A percentile compares a stretch with the other conserved stretches of the same genome.
Conservation (phyloP, 805 yeast genomes). For the Schwanniomyces sp. region DNA sequence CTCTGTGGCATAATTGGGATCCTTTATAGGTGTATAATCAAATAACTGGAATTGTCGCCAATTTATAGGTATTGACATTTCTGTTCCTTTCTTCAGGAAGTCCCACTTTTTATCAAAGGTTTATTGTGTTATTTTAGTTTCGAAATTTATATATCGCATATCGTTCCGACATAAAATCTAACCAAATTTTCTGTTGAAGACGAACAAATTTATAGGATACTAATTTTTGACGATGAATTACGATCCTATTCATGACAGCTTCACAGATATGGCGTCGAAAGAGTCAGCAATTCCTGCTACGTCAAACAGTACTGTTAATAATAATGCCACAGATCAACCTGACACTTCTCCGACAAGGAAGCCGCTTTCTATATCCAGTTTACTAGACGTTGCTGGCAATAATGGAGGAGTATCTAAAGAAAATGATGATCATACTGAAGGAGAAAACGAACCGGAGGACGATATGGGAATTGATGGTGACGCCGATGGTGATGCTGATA, state of each 20-base stretch:
- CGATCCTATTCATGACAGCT: slow-evolving; percentile 45
- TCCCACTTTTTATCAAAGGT: not conserved
- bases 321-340: not conserved
- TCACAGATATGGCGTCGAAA: slow-evolving; percentile 7
- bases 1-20: slow-evolving; percentile 67
- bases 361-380: slow-evolving; percentile 13
- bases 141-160: not conserved
- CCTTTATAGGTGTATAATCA: slow-evolving; percentile 79
- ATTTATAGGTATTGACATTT: slow-evolving; percentile 9
- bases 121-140: not conserved
- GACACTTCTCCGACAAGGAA: slow-evolving; percentile 5
- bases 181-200: not conserved
- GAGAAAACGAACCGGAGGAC: slow-evolving; percentile 4
- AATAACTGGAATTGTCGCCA: slow-evolving; percentile 89
- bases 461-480: slow-evolving; percentile 9
- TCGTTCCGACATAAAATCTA: not conserved
- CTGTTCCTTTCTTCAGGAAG: not conserved
- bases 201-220: not conserved
- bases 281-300: not conserved
- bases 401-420: slow-evolving; percentile 5
- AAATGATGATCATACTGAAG: slow-evolving; percentile 1
- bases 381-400: slow-evolving; percentile 3
- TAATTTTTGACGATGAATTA: slow-evolving; percentile 30
- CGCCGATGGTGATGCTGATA: slow-evolving; percentile 10
- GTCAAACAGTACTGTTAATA: not conserved